A percentile compares a stretch with the other conserved stretches of the same genome.
Conservation (phyloP, 176 grass and related monocot genomes). For the Typha latifolia region DNA sequence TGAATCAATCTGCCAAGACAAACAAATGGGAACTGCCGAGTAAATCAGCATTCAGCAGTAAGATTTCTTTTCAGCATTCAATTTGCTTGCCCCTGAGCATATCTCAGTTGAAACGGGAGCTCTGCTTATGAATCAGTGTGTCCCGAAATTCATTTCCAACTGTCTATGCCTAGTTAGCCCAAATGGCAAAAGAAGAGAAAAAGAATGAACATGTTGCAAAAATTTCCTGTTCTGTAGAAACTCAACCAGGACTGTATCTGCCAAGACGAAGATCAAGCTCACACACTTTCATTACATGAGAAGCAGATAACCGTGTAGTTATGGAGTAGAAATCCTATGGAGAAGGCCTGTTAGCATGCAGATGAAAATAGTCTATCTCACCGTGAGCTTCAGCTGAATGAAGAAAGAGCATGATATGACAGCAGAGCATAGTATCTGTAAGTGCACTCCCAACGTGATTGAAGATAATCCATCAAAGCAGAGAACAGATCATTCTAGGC, state of each 20-base stretch:
- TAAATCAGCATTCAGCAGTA: no score
- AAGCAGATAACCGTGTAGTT: conserved; percentile 4
- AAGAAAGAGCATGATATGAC: conserved; percentile 6
- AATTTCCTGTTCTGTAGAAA: no score
- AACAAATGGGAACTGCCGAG: no score
- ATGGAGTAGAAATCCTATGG: conserved; percentile 12
- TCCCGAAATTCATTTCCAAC: neutral
- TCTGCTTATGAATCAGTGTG: neutral
- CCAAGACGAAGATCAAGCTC: conserved; percentile 1
- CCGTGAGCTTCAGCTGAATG: conserved; percentile 12
- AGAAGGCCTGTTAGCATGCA: neutral
- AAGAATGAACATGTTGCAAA: neutral
- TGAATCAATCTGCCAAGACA: no score
- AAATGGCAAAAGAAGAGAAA: neutral
- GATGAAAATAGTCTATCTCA: conserved; percentile 2
- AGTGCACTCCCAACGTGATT: conserved; percentile 1
- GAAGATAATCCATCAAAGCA: neutral
- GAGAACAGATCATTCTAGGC: neutral
- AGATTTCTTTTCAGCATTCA: no score
- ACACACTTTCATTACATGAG: conserved; percentile 10
- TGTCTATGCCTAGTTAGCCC: neutral
- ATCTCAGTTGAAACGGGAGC: neutral
- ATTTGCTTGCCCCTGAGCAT: neutral
- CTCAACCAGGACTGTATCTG: neutral
- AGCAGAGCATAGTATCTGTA: conserved; percentile 7